Evolutionary conservation across 768 basidiomycete genomes (phyloP).

Genomic region (Rubroboletus satanas): DNA sequence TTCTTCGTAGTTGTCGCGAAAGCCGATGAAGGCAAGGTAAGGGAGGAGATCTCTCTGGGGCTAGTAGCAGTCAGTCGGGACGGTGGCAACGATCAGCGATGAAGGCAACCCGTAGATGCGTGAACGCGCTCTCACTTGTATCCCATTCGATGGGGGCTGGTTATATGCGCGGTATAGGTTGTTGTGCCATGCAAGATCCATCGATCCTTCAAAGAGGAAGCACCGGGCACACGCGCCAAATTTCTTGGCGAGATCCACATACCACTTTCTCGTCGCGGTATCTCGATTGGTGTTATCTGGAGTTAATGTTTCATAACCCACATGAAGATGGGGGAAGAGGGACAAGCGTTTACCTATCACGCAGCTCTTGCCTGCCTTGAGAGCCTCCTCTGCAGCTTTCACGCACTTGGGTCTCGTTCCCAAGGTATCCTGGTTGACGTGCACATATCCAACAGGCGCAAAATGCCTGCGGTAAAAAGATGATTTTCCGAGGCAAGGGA

Average conservation of each 20-base stretch:
- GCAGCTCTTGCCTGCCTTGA: slow-evolving; percentile 58
- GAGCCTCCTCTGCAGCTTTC: slow-evolving; percentile 51
- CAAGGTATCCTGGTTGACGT: slow-evolving; percentile 85
- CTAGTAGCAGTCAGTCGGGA: slow-evolving; percentile 24
- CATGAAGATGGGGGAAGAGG: neutral
- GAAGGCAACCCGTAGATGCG: neutral
- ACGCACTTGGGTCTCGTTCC: slow-evolving; percentile 74
- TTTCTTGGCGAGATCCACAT: slow-evolving; percentile 63
- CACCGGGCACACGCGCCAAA: slow-evolving; percentile 57
- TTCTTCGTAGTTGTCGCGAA: slow-evolving; percentile 59
- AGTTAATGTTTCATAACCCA: neutral
- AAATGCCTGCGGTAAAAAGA: slow-evolving; percentile 75
- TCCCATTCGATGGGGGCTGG: slow-evolving; percentile 39
- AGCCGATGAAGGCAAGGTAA: slow-evolving; percentile 55
- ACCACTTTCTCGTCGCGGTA: slow-evolving; percentile 59
- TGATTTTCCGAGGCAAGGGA: slow-evolving; percentile 73
- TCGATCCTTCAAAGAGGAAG: slow-evolving; percentile 67
- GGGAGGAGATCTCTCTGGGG: slow-evolving; percentile 53
- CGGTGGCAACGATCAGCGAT: neutral
- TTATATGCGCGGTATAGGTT: slow-evolving; percentile 82
- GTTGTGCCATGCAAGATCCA: slow-evolving; percentile 91
- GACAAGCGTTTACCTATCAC: slow-evolving; percentile 62
- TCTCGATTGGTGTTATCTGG: slow-evolving; percentile 93
- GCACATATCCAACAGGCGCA: slow-evolving; percentile 60
- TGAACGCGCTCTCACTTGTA: slow-evolving; percentile 5